phyloP scores from a whole-genome alignment of 495 filamentous ascomycete genomes.

The Penicillium fimorum region DNA sequence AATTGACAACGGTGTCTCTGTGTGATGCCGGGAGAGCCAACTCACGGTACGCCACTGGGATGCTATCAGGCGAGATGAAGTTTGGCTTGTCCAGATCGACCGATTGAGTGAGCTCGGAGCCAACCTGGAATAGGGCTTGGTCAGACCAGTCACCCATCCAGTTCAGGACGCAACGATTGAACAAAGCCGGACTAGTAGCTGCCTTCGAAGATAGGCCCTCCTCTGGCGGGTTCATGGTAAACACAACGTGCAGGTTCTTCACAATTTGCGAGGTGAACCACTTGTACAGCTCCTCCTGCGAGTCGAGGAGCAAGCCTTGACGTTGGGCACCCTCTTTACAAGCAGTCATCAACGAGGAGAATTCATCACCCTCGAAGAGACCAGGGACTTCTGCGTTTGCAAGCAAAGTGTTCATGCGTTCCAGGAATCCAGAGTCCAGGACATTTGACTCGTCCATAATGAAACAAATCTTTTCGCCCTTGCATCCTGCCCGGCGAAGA shows the following conservation, averaged over 20 bases:
- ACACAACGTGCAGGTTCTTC: conserved; percentile 98
- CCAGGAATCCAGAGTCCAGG: conserved; percentile 95
- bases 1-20: conserved; percentile 86
- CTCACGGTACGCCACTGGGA: conserved; percentile 87
- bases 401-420: conserved; percentile 97
- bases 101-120: conserved; percentile 89
- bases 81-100: conserved; percentile 87
- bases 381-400: conserved; percentile 98
- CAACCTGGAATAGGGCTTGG: conserved; percentile 97
- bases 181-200: conserved; percentile 92
- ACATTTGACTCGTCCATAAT: conserved; percentile 99
- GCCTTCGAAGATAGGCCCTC: conserved; percentile 93
- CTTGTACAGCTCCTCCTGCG: conserved; percentile 97
- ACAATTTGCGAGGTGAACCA: conserved; percentile 99
- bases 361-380: conserved; percentile 96
- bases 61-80: conserved; percentile 83
- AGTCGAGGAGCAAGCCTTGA: conserved; percentile 91
- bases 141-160: conserved; percentile 99
- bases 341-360: conserved; percentile 93
- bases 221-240: conserved; percentile 99
- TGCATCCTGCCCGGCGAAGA: conserved; percentile 89
- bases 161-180: conserved; percentile 98
- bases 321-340: conserved; percentile 98
- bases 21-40: conserved; percentile 82
- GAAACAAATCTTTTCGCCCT: conserved; percentile 99